Evolutionary conservation across 169 alveolate species (phyloP).

Genomic region (Babesia gibsoni): DNA sequence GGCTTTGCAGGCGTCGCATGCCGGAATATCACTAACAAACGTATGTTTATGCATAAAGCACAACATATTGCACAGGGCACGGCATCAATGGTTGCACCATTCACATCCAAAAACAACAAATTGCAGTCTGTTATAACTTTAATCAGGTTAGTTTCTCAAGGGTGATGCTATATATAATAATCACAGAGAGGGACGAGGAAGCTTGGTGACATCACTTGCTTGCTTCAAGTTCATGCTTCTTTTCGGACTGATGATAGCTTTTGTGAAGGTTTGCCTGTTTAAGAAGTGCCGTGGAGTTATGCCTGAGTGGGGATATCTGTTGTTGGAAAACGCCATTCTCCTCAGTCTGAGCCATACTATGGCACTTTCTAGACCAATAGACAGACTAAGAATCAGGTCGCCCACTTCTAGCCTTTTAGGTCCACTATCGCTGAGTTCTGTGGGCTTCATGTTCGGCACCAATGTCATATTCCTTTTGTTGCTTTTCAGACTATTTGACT

Average conservation of each 20-base stretch:
- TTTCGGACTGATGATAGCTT: constrained; percentile 84
- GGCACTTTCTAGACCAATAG: constrained; percentile 79
- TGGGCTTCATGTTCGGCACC: constrained; percentile 70
- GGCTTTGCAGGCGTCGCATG: constrained; percentile 89
- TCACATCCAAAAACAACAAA: constrained; percentile 80
- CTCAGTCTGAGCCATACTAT: constrained; percentile 74
- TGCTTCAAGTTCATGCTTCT: constrained; percentile 86
- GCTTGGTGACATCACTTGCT: constrained; percentile 86
- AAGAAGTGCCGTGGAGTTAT: constrained; percentile 76
- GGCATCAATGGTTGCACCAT: constrained; percentile 88
- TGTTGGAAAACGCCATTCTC: constrained; percentile 74
- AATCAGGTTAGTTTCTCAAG: constrained; percentile 35
- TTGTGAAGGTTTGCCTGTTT: constrained; percentile 77
- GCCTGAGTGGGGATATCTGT: constrained; percentile 83
- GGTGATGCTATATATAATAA: neutral
- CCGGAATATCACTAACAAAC: constrained; percentile 88
- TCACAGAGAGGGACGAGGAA: constrained; percentile 84
- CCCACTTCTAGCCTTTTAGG: constrained; percentile 85
- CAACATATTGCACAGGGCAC: constrained; percentile 62
- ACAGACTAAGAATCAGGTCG: constrained; percentile 74
- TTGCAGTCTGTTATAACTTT: constrained; percentile 81
- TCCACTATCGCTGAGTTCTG: constrained; percentile 77
- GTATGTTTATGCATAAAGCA: constrained; percentile 9
- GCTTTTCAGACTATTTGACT: constrained; percentile 57
- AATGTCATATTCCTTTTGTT: constrained; percentile 55